These are phyloP conservation scores for Hypoxylon sp. DNA, from an alignment of 2,329 filamentous ascomycete genomes.

Conservation along the genomic window DNA sequence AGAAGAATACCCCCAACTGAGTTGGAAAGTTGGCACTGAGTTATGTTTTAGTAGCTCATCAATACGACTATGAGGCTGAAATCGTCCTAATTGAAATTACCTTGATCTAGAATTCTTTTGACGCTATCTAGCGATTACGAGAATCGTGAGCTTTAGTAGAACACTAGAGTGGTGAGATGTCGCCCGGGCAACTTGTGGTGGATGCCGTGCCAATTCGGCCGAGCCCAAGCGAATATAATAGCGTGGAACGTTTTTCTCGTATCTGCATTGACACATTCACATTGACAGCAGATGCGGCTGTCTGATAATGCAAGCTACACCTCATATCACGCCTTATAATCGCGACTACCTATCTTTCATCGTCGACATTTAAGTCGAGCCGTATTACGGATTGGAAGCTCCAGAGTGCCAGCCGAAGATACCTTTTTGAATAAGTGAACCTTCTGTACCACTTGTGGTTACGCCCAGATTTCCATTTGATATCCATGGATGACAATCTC, in stretches of 20 bases:
- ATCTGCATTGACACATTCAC: slow-evolving; percentile 45
- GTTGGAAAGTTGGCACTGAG: slow-evolving; percentile 26
- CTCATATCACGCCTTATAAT: slow-evolving; percentile 36
- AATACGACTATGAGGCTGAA: slow-evolving; percentile 35
- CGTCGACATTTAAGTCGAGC: slow-evolving; percentile 20
- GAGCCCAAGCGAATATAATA: slow-evolving; percentile 35
- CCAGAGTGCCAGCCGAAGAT: slow-evolving; percentile 18
- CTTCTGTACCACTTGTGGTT: slow-evolving; percentile 19
- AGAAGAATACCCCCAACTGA: slow-evolving; percentile 26
- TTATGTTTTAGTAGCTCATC: slow-evolving; percentile 26
- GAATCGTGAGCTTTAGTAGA: slow-evolving; percentile 17
- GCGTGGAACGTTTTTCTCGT: slow-evolving; percentile 38
- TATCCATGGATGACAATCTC: slow-evolving; percentile 6
- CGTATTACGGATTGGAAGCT: slow-evolving; percentile 25
- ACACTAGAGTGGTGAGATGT: slow-evolving; percentile 21
- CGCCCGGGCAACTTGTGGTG: slow-evolving; percentile 20
- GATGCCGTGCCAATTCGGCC: slow-evolving; percentile 19
- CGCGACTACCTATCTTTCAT: slow-evolving; percentile 17
- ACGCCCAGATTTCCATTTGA: slow-evolving; percentile 15
- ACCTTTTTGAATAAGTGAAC: slow-evolving; percentile 1
- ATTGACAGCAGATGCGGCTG: slow-evolving; percentile 43
- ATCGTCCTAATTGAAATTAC: slow-evolving; percentile 25
- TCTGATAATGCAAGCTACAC: slow-evolving; percentile 40
- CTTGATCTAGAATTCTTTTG: neutral
- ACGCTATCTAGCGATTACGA: slow-evolving; percentile 26